phyloP scores from a whole-genome alignment of 2,329 filamentous ascomycete genomes.

The Sporothrix sp. region DNA sequence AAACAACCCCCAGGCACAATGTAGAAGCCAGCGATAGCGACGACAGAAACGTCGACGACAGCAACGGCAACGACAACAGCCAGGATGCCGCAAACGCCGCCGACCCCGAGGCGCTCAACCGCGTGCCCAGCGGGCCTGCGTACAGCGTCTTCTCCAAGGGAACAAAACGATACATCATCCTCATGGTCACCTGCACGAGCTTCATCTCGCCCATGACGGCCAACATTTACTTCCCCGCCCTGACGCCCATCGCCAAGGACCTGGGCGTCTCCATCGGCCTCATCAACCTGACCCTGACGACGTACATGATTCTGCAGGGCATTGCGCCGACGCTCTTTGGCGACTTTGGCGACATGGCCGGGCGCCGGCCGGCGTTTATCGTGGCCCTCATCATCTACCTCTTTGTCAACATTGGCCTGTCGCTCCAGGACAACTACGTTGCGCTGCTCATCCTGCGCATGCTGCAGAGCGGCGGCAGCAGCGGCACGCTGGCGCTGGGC shows the following conservation, averaged over 20 bases:
- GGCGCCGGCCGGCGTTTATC: constrained; percentile 52
- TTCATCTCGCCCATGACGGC: constrained; percentile 50
- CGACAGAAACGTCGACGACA: constrained; percentile 1
- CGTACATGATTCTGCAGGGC: constrained; percentile 55
- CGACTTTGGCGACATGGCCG: constrained; percentile 50
- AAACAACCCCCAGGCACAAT: not conserved
- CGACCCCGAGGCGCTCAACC: constrained; percentile 27
- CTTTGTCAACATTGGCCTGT: constrained; percentile 49
- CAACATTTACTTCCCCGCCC: constrained; percentile 45
- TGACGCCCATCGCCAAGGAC: constrained; percentile 30
- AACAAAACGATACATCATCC: constrained; percentile 42
- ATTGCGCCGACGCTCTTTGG: constrained; percentile 52
- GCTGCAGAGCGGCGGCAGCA: constrained; percentile 54
- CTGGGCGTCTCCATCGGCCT: constrained; percentile 30
- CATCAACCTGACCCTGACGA: constrained; percentile 45
- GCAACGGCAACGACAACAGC: not conserved
- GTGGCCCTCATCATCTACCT: constrained; percentile 48
- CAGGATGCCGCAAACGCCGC: not conserved
- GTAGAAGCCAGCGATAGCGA: not conserved
- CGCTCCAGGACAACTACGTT: constrained; percentile 46
- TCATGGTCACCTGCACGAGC: constrained; percentile 42
- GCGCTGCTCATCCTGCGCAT: constrained; percentile 52
- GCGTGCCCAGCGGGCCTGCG: constrained; percentile 29
- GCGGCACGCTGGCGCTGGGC: constrained; percentile 59
- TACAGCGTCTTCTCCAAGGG: constrained; percentile 32